phyloP scores from a whole-genome alignment of 305 asterid genomes.

The Fraxinus baroniana region DNA sequence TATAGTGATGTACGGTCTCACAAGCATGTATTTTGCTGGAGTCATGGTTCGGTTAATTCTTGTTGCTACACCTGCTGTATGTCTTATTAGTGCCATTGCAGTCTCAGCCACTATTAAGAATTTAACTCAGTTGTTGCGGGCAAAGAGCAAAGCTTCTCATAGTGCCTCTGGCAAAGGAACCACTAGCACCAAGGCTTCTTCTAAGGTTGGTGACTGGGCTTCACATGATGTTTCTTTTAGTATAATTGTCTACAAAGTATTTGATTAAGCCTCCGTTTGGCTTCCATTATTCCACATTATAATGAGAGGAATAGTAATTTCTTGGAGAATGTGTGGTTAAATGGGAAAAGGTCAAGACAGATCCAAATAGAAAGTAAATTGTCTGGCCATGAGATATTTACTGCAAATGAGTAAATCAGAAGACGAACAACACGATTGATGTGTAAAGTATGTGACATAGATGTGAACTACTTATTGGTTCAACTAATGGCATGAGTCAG shows the following conservation, averaged over 20 bases:
- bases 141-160: slow-evolving; percentile 57
- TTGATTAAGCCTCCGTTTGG: background rate
- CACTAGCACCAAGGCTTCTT: slow-evolving; percentile 60
- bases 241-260: background rate
- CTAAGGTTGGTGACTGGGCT: slow-evolving; percentile 61
- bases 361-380: background rate
- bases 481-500: background rate
- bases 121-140: slow-evolving; percentile 79
- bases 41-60: slow-evolving; percentile 98
- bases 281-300: background rate
- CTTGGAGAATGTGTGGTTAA: background rate
- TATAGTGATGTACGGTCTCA: slow-evolving; percentile 95
- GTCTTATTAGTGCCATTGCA: slow-evolving; percentile 97
- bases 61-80: slow-evolving; percentile 97
- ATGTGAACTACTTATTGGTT: background rate
- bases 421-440: background rate
- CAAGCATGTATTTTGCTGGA: slow-evolving; percentile 99
- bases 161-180: slow-evolving; percentile 71
- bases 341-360: background rate
- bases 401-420: background rate
- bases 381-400: background rate
- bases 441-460: background rate
- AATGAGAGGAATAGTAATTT: background rate
- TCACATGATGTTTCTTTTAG: background rate
- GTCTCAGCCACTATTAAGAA: slow-evolving; percentile 94